Percentiles rank a stretch among this genome's conserved stretches.
Evolutionary conservation across 75 land plant genomes (phyloP).

Genomic region (Ceratopteris richardii): DNA sequence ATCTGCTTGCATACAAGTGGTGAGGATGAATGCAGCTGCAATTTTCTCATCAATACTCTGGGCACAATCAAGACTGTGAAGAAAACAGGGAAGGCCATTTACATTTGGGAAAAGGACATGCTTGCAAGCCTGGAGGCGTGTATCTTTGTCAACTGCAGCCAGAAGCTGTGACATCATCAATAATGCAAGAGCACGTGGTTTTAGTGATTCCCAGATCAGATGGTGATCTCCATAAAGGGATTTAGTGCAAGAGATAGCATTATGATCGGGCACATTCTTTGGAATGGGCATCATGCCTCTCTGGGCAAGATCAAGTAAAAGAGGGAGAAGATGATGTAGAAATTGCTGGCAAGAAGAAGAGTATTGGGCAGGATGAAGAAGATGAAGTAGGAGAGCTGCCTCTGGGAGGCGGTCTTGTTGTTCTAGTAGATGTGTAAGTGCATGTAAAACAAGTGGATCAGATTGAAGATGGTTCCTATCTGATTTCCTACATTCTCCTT

Average conservation of each 20-base stretch:
- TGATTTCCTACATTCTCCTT: background rate
- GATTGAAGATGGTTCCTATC: background rate
- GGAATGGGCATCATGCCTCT: background rate
- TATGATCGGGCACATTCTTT: background rate
- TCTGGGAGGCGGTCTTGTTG: conserved; percentile 1
- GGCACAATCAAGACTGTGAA: background rate
- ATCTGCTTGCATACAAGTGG: conserved; percentile 1
- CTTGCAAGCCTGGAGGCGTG: conserved; percentile 1
- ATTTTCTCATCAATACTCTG: background rate
- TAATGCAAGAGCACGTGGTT: background rate
- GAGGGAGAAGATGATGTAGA: conserved; percentile 1
- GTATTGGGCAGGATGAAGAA: background rate
- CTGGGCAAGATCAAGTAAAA: background rate
- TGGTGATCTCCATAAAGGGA: background rate
- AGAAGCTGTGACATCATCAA: background rate
- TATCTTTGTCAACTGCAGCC: background rate
- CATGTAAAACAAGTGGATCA: background rate
- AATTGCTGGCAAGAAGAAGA: background rate
- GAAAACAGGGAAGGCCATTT: background rate
- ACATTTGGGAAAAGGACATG: background rate
- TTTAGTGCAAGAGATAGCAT: background rate
- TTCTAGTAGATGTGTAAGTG: background rate
- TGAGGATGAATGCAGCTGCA: background rate
- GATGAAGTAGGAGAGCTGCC: conserved; percentile 1
- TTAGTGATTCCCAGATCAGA: background rate